Evolutionary conservation across 1,139 yeast genomes (phyloP), one percentile per base, ranked within the genome.

Genomic region (Hansenula sp.): DNA sequence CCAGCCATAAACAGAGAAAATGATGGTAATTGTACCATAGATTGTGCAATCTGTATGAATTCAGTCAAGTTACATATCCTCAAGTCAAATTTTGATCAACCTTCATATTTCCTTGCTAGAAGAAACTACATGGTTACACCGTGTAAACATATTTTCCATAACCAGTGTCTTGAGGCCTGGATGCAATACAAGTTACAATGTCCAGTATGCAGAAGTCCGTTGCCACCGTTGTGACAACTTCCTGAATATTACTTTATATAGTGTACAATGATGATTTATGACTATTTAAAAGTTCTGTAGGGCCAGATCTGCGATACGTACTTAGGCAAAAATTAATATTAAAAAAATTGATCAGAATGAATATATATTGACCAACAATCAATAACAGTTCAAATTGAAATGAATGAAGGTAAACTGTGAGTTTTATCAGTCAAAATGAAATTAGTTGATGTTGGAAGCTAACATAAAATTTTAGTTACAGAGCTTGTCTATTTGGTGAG

Each of bases 11-110:
- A 50, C 20, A 27, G 39, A 32, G 42, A 38, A 34, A 49, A 43
- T 10, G 48, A 58, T 43, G 53, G 61, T 19, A 58, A 56, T 55
- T 67, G 59, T 55, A 56, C 56, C 46, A 67, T 68, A 42, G 94
- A 84, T 48, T 90, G 97, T 68, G 87, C 96, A 11, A 88, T 90
- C 46, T 90, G 97, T 65, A 89, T 89, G 96, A 77, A 73, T 45
- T 76, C 77, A 16, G 75, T 87, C 20, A 78, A 79, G 34, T 59
- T 86, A 34, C 86, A 87, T 3, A 68, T 84, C 2, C 55, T 70
- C 29, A 66, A 68, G 14, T 55, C 58, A 9, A 54, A 56, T 37
- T 51, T 60, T 33, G 58, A 55, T 16, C 60, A 53, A 29, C 51
- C 57, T 18, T 52, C 63, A 3, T 52, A 61, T n/a, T 53, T 67